Percentiles rank a stretch among this genome's conserved stretches.
phyloP scores from a whole-genome alignment of 1,139 yeast genomes.

The Suhomyces coccinellae region DNA sequence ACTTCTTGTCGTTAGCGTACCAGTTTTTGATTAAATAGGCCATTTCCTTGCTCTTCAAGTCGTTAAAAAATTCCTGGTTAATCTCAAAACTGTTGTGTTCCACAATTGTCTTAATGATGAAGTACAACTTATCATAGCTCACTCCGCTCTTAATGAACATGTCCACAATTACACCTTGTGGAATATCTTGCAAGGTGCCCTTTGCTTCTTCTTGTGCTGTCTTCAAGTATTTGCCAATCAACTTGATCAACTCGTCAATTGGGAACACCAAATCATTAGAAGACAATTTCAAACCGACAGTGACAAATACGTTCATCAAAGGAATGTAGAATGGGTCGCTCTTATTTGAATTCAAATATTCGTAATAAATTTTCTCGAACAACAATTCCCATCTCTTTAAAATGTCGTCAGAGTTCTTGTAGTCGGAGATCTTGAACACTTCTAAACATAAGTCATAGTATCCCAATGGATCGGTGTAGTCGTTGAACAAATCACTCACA shows the following conservation, averaged over 20 bases:
- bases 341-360: slow-evolving; percentile 31
- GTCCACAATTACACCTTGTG: slow-evolving; percentile 51
- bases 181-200: slow-evolving; percentile 39
- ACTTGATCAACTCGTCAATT: slow-evolving; percentile 65
- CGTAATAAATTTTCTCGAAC: slow-evolving; percentile 49
- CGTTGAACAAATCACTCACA: slow-evolving; percentile 79
- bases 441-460: slow-evolving; percentile 79
- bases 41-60: slow-evolving; percentile 52
- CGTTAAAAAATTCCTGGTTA: slow-evolving; percentile 44
- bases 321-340: slow-evolving; percentile 40
- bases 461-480: slow-evolving; percentile 83
- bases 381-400: slow-evolving; percentile 69
- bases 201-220: slow-evolving; percentile 38
- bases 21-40: slow-evolving; percentile 60
- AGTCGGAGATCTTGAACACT: slow-evolving; percentile 81
- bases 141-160: slow-evolving; percentile 79
- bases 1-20: slow-evolving; percentile 62
- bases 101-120: slow-evolving; percentile 63
- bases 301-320: slow-evolving; percentile 38
- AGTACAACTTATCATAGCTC: slow-evolving; percentile 66
- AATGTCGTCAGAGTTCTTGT: slow-evolving; percentile 71
- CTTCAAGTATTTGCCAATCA: slow-evolving; percentile 46
- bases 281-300: slow-evolving; percentile 47
- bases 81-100: slow-evolving; percentile 60
- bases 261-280: slow-evolving; percentile 78